A percentile compares a stretch with the other conserved stretches of the same genome.
These are phyloP conservation scores for Pascua guehoae DNA, from an alignment of 1,284 basidiomycete species.

Conservation along the genomic window DNA sequence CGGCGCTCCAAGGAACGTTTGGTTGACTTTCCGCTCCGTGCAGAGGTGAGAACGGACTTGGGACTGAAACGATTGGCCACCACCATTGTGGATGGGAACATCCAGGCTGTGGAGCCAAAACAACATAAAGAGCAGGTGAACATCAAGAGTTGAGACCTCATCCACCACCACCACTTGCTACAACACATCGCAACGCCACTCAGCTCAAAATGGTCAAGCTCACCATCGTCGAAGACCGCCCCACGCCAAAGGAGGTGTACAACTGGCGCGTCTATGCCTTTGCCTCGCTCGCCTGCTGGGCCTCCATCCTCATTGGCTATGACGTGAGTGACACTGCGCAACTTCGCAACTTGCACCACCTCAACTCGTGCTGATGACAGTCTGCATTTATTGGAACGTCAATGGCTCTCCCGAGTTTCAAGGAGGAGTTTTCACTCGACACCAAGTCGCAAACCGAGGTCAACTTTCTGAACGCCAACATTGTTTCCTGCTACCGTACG, in stretches of 20 bases:
- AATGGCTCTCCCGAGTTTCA: conserved; percentile 31
- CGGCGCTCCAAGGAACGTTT: too few species aligned
- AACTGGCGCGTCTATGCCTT: conserved; percentile 54
- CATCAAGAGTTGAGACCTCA: background rate
- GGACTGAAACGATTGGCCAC: too few species aligned
- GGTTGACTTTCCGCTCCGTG: too few species aligned
- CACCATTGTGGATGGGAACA: too few species aligned
- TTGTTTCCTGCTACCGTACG: conserved; percentile 53
- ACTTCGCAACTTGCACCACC: too few species aligned
- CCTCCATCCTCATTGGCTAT: conserved; percentile 52
- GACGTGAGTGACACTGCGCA: conserved; percentile 35
- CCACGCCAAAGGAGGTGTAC: conserved; percentile 54
- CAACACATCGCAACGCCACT: too few species aligned
- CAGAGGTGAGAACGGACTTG: too few species aligned
- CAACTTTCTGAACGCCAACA: conserved; percentile 46
- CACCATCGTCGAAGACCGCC: conserved; percentile 48
- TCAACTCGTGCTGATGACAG: background rate
- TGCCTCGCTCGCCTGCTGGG: conserved; percentile 40
- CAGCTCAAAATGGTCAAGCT: conserved; percentile 16
- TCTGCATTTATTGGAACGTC: conserved; percentile 37
- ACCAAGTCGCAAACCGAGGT: conserved; percentile 3
- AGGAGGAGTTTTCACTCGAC: conserved; percentile 27
- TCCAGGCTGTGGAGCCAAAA: background rate
- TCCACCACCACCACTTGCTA: too few species aligned
- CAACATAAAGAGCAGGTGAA: background rate